Percentiles rank a stretch among this genome's conserved stretches.
phyloP scores from a whole-genome alignment of 805 yeast genomes.

The Wickerhamiella lipophila region DNA sequence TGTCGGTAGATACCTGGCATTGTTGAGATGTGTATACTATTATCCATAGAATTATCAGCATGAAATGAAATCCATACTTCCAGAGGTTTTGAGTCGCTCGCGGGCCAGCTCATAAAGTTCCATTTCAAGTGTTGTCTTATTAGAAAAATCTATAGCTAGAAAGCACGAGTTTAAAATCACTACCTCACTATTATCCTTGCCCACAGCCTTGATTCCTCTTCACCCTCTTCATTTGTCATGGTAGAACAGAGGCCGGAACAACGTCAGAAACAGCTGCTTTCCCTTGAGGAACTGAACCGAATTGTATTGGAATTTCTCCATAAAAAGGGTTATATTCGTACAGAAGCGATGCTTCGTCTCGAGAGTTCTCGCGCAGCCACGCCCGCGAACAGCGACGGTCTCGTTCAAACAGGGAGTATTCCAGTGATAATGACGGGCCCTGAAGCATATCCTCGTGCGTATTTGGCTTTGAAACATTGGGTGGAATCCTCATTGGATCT shows the following conservation, averaged over 20 bases:
- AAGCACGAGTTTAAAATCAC: no score
- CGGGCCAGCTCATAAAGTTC: no score
- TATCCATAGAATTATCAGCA: neutral
- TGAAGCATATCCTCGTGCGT: constrained; percentile 64
- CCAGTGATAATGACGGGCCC: constrained; percentile 35
- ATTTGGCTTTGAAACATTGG: constrained; percentile 72
- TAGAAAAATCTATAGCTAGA: no score
- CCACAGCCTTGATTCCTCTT: neutral
- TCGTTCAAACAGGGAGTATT: constrained; percentile 22
- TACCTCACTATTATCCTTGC: no score
- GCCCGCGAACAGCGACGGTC: constrained; percentile 24
- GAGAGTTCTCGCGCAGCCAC: constrained; percentile 37
- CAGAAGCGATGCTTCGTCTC: constrained; percentile 86
- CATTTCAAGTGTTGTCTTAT: no score
- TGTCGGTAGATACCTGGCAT: neutral
- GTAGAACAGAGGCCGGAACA: constrained; percentile 11
- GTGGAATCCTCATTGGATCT: constrained; percentile 81
- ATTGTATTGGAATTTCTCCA: constrained; percentile 85
- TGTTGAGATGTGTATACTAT: no score
- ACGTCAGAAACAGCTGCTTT: constrained; percentile 15
- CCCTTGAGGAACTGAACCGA: constrained; percentile 80
- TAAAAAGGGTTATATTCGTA: constrained; percentile 86
- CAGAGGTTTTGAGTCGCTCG: no score
- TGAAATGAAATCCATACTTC: no score
- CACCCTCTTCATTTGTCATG: neutral